Evolutionary conservation across 1,139 yeast genomes (phyloP).

Genomic region (Zygoascus meyerae): DNA sequence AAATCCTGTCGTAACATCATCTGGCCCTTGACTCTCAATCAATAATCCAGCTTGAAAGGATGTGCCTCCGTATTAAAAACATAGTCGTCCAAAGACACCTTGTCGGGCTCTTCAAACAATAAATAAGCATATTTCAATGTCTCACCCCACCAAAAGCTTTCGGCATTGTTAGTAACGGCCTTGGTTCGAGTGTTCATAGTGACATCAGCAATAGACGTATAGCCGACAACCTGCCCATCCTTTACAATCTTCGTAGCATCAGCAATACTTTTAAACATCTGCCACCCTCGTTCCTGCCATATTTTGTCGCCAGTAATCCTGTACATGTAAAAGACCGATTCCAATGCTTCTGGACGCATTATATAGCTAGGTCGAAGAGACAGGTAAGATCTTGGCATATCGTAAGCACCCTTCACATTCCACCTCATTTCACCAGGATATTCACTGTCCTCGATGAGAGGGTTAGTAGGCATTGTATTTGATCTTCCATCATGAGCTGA

Average conservation of each 20-base stretch:
- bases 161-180: constrained; percentile 40
- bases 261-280: constrained; percentile 50
- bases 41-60: constrained; percentile 39
- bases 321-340: constrained; percentile 66
- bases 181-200: constrained; percentile 31
- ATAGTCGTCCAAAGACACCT: constrained; percentile 59
- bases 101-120: constrained; percentile 56
- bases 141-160: constrained; percentile 76
- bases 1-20: too few relatives aligned
- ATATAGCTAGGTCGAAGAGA: constrained; percentile 47
- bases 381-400: constrained; percentile 34
- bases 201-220: constrained; percentile 50
- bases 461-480: constrained; percentile 7
- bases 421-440: constrained; percentile 41
- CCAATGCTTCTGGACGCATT: constrained; percentile 72
- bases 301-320: constrained; percentile 65
- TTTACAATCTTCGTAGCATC: constrained; percentile 22
- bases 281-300: constrained; percentile 70
- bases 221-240: constrained; percentile 41
- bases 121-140: constrained; percentile 70
- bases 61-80: constrained; percentile 81
- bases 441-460: not conserved
- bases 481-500: not conserved
- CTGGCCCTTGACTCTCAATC: not conserved
- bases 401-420: constrained; percentile 29